A percentile compares a stretch with the other conserved stretches of the same genome.
Evolutionary conservation across 1,284 basidiomycete species (phyloP).

Genomic region (Taiwanofungus camphoratus): DNA sequence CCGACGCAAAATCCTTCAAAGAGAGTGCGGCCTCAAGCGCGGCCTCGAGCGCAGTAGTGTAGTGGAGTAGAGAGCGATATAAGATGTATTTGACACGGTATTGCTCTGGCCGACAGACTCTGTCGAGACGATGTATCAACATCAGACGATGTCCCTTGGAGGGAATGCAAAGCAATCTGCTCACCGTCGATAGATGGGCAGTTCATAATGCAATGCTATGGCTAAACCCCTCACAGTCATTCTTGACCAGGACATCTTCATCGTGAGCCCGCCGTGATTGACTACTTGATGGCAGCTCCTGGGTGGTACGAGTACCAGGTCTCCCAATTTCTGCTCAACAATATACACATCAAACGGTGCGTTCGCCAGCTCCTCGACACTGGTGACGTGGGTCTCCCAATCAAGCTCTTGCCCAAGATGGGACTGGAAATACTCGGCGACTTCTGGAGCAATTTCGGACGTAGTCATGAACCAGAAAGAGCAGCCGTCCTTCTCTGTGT

Average conservation of each 20-base stretch:
- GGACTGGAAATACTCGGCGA: slow-evolving; percentile 52
- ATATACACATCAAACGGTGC: slow-evolving; percentile 67
- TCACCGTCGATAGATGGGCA: slow-evolving; percentile 71
- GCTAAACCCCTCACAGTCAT: slow-evolving; percentile 60
- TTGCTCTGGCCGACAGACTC: slow-evolving; percentile 69
- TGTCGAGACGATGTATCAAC: slow-evolving; percentile 21
- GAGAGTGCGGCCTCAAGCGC: not conserved
- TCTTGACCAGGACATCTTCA: slow-evolving; percentile 77
- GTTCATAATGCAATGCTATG: slow-evolving; percentile 58
- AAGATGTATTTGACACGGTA: slow-evolving; percentile 66
- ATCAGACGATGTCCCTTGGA: slow-evolving; percentile 4
- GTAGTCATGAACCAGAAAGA: slow-evolving; percentile 82
- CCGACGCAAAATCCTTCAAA: no score
- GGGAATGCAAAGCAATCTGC: slow-evolving; percentile 12
- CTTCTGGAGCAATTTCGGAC: slow-evolving; percentile 43
- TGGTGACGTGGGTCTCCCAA: slow-evolving; percentile 59
- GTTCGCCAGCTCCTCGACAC: slow-evolving; percentile 53
- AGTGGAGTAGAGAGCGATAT: slow-evolving; percentile 44
- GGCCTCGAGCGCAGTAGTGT: slow-evolving; percentile 27
- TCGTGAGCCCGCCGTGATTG: slow-evolving; percentile 67
- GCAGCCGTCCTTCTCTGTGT: slow-evolving; percentile 59
- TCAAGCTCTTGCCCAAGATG: slow-evolving; percentile 57
- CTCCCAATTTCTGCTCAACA: slow-evolving; percentile 63
- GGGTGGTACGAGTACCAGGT: slow-evolving; percentile 74
- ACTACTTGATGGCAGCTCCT: slow-evolving; percentile 75